Evolutionary conservation across 345 rosid species (phyloP).

Genomic region (Dovyalis caffra): DNA sequence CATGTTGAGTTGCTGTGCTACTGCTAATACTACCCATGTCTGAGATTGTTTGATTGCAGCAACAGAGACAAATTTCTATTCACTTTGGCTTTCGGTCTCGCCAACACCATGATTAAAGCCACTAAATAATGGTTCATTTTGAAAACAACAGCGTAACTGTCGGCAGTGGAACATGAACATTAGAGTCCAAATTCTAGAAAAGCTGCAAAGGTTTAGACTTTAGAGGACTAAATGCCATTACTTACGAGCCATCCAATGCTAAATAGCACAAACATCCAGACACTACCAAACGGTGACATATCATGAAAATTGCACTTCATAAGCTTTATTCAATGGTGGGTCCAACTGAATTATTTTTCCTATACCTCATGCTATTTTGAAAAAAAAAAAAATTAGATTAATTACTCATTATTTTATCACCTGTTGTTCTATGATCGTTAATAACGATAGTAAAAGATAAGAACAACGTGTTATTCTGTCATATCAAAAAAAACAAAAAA

Average conservation of each 20-base stretch:
- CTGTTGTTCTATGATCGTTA: too few relatives aligned
- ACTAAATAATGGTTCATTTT: neutral
- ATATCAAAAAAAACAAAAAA: too few relatives aligned
- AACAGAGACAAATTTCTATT: neutral
- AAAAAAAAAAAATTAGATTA: too few relatives aligned
- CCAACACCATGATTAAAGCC: neutral
- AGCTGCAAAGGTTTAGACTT: neutral
- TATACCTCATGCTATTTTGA: too few relatives aligned
- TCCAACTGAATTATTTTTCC: neutral
- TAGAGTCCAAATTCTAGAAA: conserved; percentile 4
- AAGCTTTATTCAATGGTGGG: neutral
- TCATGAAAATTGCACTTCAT: neutral
- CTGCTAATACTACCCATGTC: neutral
- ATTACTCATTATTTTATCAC: too few relatives aligned
- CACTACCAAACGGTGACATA: neutral
- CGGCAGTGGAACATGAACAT: neutral
- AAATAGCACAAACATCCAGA: neutral
- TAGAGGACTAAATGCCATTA: conserved; percentile 1
- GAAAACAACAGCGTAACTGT: conserved; percentile 11
- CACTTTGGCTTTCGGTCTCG: neutral
- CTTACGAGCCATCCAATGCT: neutral
- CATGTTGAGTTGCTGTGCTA: neutral
- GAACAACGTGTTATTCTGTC: too few relatives aligned
- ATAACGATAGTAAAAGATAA: too few relatives aligned
- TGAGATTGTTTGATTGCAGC: neutral